These are phyloP conservation scores for Sclerotinia spermophila DNA, from an alignment of 2,329 filamentous ascomycete genomes.

Conservation along the genomic window DNA sequence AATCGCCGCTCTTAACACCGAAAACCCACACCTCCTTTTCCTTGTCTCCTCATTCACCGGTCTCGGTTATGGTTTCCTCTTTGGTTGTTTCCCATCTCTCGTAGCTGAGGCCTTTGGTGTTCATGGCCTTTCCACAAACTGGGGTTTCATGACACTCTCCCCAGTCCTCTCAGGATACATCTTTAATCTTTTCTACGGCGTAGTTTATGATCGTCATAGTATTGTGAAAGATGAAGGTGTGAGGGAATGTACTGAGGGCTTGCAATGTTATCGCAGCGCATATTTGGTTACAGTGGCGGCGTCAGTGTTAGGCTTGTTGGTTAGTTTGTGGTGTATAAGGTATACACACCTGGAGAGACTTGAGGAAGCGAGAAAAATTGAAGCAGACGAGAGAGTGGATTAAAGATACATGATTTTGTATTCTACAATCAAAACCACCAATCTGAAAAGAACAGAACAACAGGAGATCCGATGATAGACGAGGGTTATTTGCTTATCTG, in stretches of 20 bases:
- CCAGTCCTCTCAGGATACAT: conserved; percentile 85
- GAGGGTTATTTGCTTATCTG: neutral
- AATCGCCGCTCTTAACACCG: conserved; percentile 68
- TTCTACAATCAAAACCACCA: neutral
- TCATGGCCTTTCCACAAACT: conserved; percentile 85
- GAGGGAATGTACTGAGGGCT: conserved; percentile 70
- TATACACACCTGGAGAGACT: conserved; percentile 28
- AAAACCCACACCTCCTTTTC: conserved; percentile 72
- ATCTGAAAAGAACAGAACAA: neutral
- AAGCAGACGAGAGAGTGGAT: conserved; percentile 22
- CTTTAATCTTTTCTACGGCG: conserved; percentile 89
- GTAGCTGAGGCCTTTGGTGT: conserved; percentile 89
- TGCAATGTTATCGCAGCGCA: conserved; percentile 75
- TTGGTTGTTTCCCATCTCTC: conserved; percentile 89
- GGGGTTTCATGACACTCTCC: conserved; percentile 90
- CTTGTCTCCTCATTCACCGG: conserved; percentile 81
- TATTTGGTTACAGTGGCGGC: conserved; percentile 76
- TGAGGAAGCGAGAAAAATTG: conserved; percentile 28
- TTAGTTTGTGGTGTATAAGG: conserved; percentile 67
- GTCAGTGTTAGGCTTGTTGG: conserved; percentile 63
- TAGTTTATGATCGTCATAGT: conserved; percentile 77
- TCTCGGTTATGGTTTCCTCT: conserved; percentile 86
- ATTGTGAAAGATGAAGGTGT: conserved; percentile 64
- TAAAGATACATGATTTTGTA: neutral
- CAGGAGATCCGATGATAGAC: neutral